phyloP scores from a whole-genome alignment of 805 yeast genomes.

The Jamesozyma gamospora region DNA sequence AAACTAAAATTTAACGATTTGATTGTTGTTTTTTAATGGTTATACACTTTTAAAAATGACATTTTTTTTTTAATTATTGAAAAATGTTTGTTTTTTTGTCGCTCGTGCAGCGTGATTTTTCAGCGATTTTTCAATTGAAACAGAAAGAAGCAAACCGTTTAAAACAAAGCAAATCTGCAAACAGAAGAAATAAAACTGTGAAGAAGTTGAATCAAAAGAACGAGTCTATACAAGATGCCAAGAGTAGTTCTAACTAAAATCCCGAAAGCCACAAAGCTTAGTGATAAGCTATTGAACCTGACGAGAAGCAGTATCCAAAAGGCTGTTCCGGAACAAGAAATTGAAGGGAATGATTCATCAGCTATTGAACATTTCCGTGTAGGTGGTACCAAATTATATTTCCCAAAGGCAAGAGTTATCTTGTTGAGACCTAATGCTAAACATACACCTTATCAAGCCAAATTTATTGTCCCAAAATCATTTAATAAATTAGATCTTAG shows the following conservation, averaged over 20 bases:
- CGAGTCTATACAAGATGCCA: constrained; percentile 1
- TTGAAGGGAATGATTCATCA: not conserved
- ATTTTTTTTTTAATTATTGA: not conserved
- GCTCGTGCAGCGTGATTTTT: too few species aligned
- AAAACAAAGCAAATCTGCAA: too few species aligned
- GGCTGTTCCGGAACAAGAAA: constrained; percentile 12
- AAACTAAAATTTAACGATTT: too few species aligned
- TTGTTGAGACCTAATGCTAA: constrained; percentile 87
- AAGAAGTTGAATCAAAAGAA: too few species aligned
- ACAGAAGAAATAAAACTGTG: too few species aligned
- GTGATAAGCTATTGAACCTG: constrained; percentile 25
- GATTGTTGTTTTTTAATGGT: too few species aligned
- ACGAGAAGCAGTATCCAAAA: constrained; percentile 46
- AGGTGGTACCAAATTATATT: constrained; percentile 67
- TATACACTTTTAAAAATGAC: not conserved
- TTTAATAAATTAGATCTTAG: constrained; percentile 91
- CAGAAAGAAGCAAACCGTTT: too few species aligned
- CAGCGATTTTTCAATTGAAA: too few species aligned
- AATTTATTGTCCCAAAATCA: constrained; percentile 85
- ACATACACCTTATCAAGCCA: constrained; percentile 95
- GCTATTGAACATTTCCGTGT: constrained; percentile 50
- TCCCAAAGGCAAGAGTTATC: constrained; percentile 78
- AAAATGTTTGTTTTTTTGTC: too few species aligned
- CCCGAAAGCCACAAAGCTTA: constrained; percentile 5
- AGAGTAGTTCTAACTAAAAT: not conserved